phyloP scores from a whole-genome alignment of 257 asterid genomes.

The Solanum commersonii region DNA sequence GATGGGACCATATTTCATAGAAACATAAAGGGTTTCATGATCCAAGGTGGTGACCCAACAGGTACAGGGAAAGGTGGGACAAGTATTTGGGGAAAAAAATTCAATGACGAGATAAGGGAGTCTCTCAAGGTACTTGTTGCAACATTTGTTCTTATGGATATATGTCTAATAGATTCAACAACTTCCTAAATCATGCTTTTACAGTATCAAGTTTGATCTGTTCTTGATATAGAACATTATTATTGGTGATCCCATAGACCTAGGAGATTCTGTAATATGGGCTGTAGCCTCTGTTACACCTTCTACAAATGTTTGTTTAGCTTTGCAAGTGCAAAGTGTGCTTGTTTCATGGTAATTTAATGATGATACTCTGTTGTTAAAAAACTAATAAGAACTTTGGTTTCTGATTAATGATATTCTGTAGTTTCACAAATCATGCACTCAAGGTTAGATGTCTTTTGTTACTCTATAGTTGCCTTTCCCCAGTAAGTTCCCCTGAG shows the following conservation, averaged over 20 bases:
- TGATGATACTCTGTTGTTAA: background rate
- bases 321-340: background rate
- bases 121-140: constrained; percentile 72
- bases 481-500: background rate
- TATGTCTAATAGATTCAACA: background rate
- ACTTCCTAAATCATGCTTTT: background rate
- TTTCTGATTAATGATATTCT: background rate
- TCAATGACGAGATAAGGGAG: constrained; percentile 85
- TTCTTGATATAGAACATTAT: background rate
- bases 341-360: background rate
- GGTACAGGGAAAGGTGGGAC: constrained; percentile 93
- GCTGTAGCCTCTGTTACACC: background rate
- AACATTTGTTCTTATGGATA: background rate
- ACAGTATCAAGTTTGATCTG: background rate
- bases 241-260: background rate
- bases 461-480: background rate
- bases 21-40: constrained; percentile 91
- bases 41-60: constrained; percentile 98
- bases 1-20: constrained; percentile 95
- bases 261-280: background rate
- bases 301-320: background rate
- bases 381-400: background rate
- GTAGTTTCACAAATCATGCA: background rate
- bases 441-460: background rate
- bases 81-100: constrained; percentile 95